Evolutionary conservation across 768 basidiomycete genomes (phyloP), one percentile per base, ranked within the genome.

Genomic region (Rhodosporidiobolus odoratus): DNA sequence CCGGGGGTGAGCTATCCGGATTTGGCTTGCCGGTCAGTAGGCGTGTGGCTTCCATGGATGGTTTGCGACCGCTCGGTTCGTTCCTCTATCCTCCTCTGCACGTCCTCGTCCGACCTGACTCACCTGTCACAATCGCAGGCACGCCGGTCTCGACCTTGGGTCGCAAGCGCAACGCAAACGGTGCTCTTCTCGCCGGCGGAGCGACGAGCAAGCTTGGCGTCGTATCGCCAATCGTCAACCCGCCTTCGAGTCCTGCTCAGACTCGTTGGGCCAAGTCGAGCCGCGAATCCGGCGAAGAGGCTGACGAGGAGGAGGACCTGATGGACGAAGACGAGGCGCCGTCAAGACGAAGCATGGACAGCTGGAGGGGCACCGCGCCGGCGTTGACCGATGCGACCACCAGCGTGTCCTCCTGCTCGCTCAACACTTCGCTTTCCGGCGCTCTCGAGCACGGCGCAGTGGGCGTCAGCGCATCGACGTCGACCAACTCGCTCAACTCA

Each of bases 91-190:
- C 34, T 35, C 21, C 30, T 53, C 32, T 45, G 0, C 34, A 9
- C 15, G 3, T 9, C 16, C 41, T 25, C 54, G 34, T 9, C 23
- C 53, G 3, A 23, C 25, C 19, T 38, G 3, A 2, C 21, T 54
- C 17, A 23, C 35, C 12, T 21, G 2, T 2, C 19, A 2, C n/a
- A n/a, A n/a, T 23, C 12, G 1, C 59, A 71, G 69, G 60, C 4
- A 66, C 69, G 1, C 69, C 65, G 2, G 30, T 37, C 17, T 25
- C 47, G 0, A 34, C 32, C 34, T 17, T 65, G 45, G 74, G 72
- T 7, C 54, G 74, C 3, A 74, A 75, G 48, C 64, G 74, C 6
- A 76, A 73, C 59, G 75, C 75, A 10, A 75, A 76, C 56, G 76
- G 76, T n/a, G 73, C 75, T 1, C 66, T 77, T n/a, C 68, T 77